Evolutionary conservation across 306 rosid genomes (phyloP).

Genomic region (peach (Prunus persica)): DNA sequence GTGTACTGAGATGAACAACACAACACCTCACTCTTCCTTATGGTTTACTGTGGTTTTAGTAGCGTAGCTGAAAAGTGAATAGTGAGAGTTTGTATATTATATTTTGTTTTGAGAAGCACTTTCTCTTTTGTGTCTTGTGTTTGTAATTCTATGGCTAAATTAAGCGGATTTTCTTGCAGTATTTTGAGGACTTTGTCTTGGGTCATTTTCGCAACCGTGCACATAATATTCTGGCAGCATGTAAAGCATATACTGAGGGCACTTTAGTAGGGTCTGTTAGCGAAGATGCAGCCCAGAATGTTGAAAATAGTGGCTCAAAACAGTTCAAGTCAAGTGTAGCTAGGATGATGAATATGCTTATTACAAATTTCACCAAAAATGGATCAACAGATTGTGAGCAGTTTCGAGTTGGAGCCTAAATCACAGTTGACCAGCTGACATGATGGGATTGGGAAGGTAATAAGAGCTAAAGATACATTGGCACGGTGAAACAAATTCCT

Average conservation of each 20-base stretch:
- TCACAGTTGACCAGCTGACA: conserved; percentile 9
- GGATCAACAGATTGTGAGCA: conserved; percentile 62
- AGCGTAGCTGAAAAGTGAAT: background rate
- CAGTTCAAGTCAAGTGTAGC: conserved; percentile 48
- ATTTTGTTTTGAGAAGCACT: background rate
- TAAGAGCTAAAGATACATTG: conserved; percentile 1
- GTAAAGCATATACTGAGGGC: conserved; percentile 58
- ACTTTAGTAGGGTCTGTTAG: conserved; percentile 46
- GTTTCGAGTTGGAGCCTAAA: conserved; percentile 34
- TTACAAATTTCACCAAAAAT: conserved; percentile 57
- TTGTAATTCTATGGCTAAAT: background rate
- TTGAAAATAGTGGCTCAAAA: background rate
- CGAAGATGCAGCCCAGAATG: conserved; percentile 15
- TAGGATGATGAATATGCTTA: conserved; percentile 53
- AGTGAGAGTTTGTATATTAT: background rate
- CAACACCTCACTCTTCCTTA: background rate
- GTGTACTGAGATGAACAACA: background rate
- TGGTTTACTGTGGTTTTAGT: background rate
- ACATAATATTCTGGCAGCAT: conserved; percentile 52
- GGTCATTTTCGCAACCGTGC: conserved; percentile 53
- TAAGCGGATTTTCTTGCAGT: conserved; percentile 41
- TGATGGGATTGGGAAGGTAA: conserved; percentile 14
- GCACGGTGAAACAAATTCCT: background rate
- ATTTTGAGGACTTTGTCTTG: conserved; percentile 62
- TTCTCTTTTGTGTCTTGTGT: background rate